Base-by-base conservation (phyloP, 2,329 filamentous ascomycete species). In the Hypoxylon sp. region DNA sequence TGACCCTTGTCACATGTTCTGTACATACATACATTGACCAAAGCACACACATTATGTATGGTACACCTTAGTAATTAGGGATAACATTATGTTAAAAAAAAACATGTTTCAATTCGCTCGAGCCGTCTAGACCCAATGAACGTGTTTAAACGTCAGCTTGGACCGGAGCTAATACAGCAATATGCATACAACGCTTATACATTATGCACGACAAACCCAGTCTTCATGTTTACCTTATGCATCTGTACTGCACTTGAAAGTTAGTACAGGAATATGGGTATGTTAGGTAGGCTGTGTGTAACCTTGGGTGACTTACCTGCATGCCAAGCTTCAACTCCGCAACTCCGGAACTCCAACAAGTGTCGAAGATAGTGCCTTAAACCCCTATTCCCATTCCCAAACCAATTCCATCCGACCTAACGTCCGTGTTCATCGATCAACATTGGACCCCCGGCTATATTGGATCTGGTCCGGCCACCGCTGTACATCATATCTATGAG, bases 401-500 rank as follows among this genome's bases (percentile, higher is more conserved):
- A 50, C 27, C 58, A 62, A 48, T 54, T 21, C 32, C 55, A 60
- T 58, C 27, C 60, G 24, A 44, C 50, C 65, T 61, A 71, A 44
- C 57, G 52, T 17, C 57, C 52, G 7, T 60, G 55, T n/a, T 72
- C 61, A 7, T 71, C 64, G 42, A 69, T 65, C 13, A 68, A 24
- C 46, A 63, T 69, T n/a, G 73, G 67, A 6, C 62, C 66, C 3
- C 72, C 72, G 2, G 67, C 35, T 6, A 74, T 71, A 3, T 64
- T 60, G 21, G 64, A 61, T 10, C 77, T 75, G 54, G 66, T 47
- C 10, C 78, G 76, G 29, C 47, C 62, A 32, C 71, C 83, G 1
- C 89, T 91, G 78, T 92, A 95, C 2, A 97, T 81, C 80, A 92
- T 88, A 81, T 95, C 91, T 87, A 96, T 89, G 73, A 96, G 83